Base-by-base conservation (phyloP, 2,329 filamentous ascomycete species). In the Leptographium wingfieldii region DNA sequence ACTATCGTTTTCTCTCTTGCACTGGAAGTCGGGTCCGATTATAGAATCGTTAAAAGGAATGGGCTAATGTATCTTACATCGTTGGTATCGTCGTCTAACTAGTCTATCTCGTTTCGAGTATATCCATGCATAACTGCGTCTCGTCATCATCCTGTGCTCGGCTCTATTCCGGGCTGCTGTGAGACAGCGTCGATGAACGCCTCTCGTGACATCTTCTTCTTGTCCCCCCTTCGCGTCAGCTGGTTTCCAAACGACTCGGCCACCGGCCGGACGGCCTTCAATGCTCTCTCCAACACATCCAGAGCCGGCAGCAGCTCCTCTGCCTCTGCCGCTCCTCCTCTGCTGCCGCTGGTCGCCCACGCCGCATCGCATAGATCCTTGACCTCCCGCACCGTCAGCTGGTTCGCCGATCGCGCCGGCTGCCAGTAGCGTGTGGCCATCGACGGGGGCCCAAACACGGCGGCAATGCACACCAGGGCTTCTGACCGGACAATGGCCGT, bases 281-380 rank as follows among this genome's bases (percentile, higher is more conserved):
- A 65, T 3, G 67, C 57, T 7, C 60, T 61, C 49, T 63, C 56
- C 29, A 75, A 61, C 53, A 67, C 60, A 1, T 67, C 59, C 9
- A 71, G 25, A 0, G 67, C 58, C 6, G 71, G 70, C 5, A 74
- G 67, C 11, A 75, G 60, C 7, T 67, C 58, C 59, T 19, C 68
- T 11, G 16, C 33, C 29, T 29, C 22, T 27, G 25, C 14, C 6
- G 12, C 14, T 16, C 16, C 14, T 51, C 48, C 52, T 55, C 38
- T 27, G 16, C n/a, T 40, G 12, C 14, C 29, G 9, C 12, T 40
- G 12, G n/a, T 43, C 14, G 31, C 71, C 74, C 74, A 76, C 0
- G 72, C 72, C 19, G 67, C 63, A 43, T 75, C 71, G 48, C 73
- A 69, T n/a, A 72, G 58, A 2, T 51, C 59, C 65, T 72, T 73